Evolutionary conservation across 208 protist species (phyloP).

Genomic region (Lotmaria passim): DNA sequence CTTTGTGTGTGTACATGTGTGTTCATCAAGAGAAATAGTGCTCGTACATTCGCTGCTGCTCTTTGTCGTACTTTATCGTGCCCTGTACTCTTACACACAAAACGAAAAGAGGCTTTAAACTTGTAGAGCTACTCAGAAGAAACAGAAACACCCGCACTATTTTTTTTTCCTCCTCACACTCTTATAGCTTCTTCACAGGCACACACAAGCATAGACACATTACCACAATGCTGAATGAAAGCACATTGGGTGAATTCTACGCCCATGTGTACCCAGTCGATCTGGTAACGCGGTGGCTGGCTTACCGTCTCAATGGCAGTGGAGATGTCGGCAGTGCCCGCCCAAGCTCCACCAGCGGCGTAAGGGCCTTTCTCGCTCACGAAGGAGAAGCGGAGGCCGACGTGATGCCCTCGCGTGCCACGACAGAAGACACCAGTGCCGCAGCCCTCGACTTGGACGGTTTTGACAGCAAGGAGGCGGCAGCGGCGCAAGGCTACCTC

Average conservation of each 20-base stretch:
- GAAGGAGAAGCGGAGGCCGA: not conserved
- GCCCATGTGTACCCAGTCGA: constrained; percentile 88
- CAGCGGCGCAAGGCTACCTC: constrained; percentile 66
- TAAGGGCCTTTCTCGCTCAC: not conserved
- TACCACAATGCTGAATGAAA: constrained; percentile 62
- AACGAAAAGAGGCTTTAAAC: no score
- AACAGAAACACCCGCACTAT: not conserved
- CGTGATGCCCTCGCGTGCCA: not conserved
- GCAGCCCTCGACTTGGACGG: not conserved
- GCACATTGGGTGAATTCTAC: constrained; percentile 86
- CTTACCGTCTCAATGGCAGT: constrained; percentile 52
- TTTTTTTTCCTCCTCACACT: not conserved
- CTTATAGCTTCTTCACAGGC: no score
- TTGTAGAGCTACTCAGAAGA: no score
- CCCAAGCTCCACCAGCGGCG: not conserved
- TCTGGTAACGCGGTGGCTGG: constrained; percentile 78
- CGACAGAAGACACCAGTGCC: not conserved
- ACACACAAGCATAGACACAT: not conserved
- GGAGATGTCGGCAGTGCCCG: not conserved
- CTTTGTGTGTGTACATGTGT: no score
- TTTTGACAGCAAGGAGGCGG: constrained; percentile 18
- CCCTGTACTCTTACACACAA: no score
- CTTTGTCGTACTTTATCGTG: no score
- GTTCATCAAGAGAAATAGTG: no score
- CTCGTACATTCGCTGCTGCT: no score